Base-by-base conservation (phyloP, 345 rosid species). In the Arabidopsis thaliana region DNA sequence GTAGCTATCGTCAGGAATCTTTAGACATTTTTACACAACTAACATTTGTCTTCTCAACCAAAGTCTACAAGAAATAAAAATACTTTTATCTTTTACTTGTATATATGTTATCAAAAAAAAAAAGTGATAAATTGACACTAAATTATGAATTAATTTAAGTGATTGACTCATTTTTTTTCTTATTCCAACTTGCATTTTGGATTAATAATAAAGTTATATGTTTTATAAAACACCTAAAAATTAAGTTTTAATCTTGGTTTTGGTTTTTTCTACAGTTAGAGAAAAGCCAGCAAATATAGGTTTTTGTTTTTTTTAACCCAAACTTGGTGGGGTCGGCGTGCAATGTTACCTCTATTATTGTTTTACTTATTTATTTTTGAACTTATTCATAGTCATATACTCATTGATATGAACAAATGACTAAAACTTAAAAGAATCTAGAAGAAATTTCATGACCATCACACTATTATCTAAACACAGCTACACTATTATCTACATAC, bases 271-370 rank as follows among this genome's bases (percentile, higher is more conserved):
- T 41, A 24, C 16, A 2, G 7, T 41, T 61, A 1, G 12, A 52
- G 16, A 45, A 45, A 42, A 58, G 49, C 22, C 75, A 59, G 30
- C 23, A 70, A 59, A 57, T 34, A 3, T 49, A 28, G 9, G 2
- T 6, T 68, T 69, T 57, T 49, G 61, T 16, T 16, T 16, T 16
- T 16, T 16, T 16, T 16, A 16, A 16, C 20, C 69, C 60, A 50
- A 38, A 50, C 33, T 40, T 61, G 61, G 53, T 72, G 42, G 69
- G 69, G 69, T 40, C 69, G 76, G 76, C 76, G 53, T 72, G 69
- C 76, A 61, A 50, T 61, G 61, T 38, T 16, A 45, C 30, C 45
- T 72, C 51, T 50, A 61, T 61, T 61, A 38, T 70, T 59, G 50
- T 37, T 7, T 59, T 23, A 36, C 50, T 49, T 34, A 12, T 42